Base-by-base conservation (phyloP, 116 monocot species). In the Papilionanthe hybrid region DNA sequence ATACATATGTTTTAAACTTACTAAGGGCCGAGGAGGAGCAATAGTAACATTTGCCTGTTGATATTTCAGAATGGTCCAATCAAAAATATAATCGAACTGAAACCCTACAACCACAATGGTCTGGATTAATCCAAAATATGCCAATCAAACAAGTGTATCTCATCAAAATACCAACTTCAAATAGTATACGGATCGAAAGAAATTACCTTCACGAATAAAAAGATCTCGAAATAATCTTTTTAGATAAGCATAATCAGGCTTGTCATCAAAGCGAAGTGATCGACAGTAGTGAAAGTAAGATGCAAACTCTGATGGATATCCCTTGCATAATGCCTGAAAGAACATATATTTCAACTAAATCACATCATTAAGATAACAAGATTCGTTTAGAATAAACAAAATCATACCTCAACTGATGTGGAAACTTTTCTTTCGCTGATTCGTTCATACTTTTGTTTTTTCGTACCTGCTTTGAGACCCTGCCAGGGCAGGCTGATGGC, bases 31-130 rank as follows among this genome's bases (percentile, higher is more conserved):
- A 79, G 92, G 92, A 56, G 56, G 79, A 79, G 92, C 90, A 56
- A 15, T 83, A 85, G 78, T 90, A 58, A 81, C 90, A 41, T 90
- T 90, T 72, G 94, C 85, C 56, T 92, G 92, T 78, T 94, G 94
- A 81, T 94, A 90, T 80, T 94, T 94, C 86, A 94, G 82, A 75
- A 94, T 92, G 13, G 94, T 94, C 94, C 94, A 94, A 81, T 94
- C 94, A 85, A 94, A 94, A 9, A 92, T 92, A 86, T 90, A 94
- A 86, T 94, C 92, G 90, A 92, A 94, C 50, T 90, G 94, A 81
- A 94, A 94, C 37, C 37, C 37, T 37, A 3, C 37, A 37, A 37
- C 37, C 37, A 37, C 37, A 37, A 37, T 37, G 37, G 37, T 37
- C 37, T 37, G 37, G 37, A 3, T 37, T 37, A 37, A 37, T 37